Evolutionary conservation across 805 yeast genomes (phyloP).

Genomic region (Candida xiaguanensis): DNA sequence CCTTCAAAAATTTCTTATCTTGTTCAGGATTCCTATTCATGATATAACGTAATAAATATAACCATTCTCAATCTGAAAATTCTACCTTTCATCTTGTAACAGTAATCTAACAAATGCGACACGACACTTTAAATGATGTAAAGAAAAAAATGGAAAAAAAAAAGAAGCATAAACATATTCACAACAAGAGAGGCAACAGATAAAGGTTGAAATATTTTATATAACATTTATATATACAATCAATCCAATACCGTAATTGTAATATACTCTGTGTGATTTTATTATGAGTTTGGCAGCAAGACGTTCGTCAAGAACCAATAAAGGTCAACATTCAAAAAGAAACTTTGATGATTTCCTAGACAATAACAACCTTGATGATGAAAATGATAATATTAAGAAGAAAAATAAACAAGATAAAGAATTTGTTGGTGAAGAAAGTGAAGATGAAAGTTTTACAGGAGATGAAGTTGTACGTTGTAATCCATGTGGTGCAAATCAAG

Average conservation of each 20-base stretch:
- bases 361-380: not conserved
- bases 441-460: slow-evolving; percentile 10
- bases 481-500: slow-evolving; percentile 59
- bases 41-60: no score
- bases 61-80: no score
- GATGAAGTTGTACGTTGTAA: slow-evolving; percentile 53
- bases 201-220: not conserved
- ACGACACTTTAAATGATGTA: no score
- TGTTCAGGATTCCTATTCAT: no score
- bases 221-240: not conserved
- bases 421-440: slow-evolving; percentile 9
- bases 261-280: not conserved
- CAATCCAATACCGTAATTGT: not conserved
- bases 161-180: not conserved
- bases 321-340: slow-evolving; percentile 37
- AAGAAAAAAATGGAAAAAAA: not conserved
- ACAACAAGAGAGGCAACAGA: not conserved
- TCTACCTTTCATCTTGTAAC: no score
- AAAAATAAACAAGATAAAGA: slow-evolving; percentile 7
- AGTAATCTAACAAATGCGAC: no score
- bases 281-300: slow-evolving; percentile 13
- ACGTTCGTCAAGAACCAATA: slow-evolving; percentile 35
- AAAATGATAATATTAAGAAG: not conserved
- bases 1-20: no score
- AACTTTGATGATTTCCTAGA: slow-evolving; percentile 15